phyloP scores from a whole-genome alignment of 305 asterid genomes.

The Fraxinus xanthoxyloides region DNA sequence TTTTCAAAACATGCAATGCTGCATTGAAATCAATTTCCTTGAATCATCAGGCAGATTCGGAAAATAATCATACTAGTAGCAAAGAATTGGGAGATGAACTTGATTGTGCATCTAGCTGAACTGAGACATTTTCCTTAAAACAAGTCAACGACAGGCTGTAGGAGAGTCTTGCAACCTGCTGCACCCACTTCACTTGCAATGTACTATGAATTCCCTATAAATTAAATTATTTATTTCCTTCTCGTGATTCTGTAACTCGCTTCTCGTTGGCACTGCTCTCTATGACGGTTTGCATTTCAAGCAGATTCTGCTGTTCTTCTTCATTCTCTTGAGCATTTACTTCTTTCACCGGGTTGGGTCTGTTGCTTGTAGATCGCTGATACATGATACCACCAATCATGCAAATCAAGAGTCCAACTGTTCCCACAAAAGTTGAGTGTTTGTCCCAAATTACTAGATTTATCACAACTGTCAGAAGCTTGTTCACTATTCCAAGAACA shows the following conservation, averaged over 20 bases:
- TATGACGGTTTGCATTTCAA: slow-evolving; percentile 54
- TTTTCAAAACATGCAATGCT: not conserved
- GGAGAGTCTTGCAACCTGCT: not conserved
- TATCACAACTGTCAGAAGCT: slow-evolving; percentile 84
- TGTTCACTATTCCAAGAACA: slow-evolving; percentile 92
- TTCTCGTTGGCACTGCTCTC: slow-evolving; percentile 38
- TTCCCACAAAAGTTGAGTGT: slow-evolving; percentile 79
- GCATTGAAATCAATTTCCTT: not conserved
- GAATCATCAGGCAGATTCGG: not conserved
- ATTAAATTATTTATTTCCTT: slow-evolving; percentile 42
- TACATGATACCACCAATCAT: slow-evolving; percentile 88
- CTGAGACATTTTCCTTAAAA: not conserved
- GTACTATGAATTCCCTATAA: not conserved
- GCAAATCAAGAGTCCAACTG: slow-evolving; percentile 83
- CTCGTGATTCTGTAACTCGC: slow-evolving; percentile 30
- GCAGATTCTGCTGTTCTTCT: slow-evolving; percentile 71
- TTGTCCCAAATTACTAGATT: slow-evolving; percentile 88
- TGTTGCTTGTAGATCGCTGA: slow-evolving; percentile 72
- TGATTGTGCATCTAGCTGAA: slow-evolving; percentile 6
- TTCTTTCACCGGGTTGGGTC: slow-evolving; percentile 43
- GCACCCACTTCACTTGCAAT: not conserved
- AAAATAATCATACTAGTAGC: not conserved
- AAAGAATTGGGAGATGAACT: slow-evolving; percentile 2
- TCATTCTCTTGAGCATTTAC: slow-evolving; percentile 41
- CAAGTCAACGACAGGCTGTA: not conserved